phyloP scores from a whole-genome alignment of 768 basidiomycete species.

The Hydnomerulius pinastri region DNA sequence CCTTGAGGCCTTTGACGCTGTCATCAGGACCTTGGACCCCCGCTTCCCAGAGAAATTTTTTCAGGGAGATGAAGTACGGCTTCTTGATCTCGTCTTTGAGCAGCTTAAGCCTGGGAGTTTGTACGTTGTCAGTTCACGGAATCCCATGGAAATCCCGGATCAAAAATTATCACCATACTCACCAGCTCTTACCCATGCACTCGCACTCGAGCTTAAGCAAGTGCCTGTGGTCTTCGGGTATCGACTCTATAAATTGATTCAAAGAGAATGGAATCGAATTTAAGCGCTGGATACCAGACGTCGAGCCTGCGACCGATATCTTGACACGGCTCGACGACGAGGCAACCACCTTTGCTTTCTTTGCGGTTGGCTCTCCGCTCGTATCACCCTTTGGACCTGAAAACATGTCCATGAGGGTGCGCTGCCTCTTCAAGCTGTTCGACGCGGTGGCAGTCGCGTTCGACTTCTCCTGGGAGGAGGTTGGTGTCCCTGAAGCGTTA shows the following conservation, averaged over 20 bases:
- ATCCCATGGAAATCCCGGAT: neutral
- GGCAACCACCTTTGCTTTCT: constrained; percentile 47
- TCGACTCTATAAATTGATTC: constrained; percentile 49
- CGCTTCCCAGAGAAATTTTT: constrained; percentile 67
- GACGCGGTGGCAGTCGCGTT: constrained; percentile 19
- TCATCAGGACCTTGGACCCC: constrained; percentile 58
- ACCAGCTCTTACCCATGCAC: constrained; percentile 77
- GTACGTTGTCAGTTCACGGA: constrained; percentile 11
- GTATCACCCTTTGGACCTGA: constrained; percentile 30
- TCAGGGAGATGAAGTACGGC: constrained; percentile 74
- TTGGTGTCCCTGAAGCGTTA: constrained; percentile 17
- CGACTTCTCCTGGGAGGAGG: constrained; percentile 24
- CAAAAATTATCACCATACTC: constrained; percentile 4
- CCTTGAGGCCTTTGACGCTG: constrained; percentile 46
- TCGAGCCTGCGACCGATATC: constrained; percentile 10
- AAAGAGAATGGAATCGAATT: constrained; percentile 74
- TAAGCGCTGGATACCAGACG: constrained; percentile 35
- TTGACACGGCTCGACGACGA: constrained; percentile 18
- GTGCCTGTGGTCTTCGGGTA: constrained; percentile 57
- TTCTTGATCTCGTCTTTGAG: constrained; percentile 75
- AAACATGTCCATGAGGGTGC: constrained; percentile 69
- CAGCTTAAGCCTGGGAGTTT: constrained; percentile 60
- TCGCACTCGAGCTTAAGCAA: constrained; percentile 70
- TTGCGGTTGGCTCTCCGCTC: constrained; percentile 35
- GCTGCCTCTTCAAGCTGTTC: constrained; percentile 52